Evolutionary conservation across 2,329 filamentous ascomycete genomes (phyloP).

Genomic region (Sporothrix brasiliensis): DNA sequence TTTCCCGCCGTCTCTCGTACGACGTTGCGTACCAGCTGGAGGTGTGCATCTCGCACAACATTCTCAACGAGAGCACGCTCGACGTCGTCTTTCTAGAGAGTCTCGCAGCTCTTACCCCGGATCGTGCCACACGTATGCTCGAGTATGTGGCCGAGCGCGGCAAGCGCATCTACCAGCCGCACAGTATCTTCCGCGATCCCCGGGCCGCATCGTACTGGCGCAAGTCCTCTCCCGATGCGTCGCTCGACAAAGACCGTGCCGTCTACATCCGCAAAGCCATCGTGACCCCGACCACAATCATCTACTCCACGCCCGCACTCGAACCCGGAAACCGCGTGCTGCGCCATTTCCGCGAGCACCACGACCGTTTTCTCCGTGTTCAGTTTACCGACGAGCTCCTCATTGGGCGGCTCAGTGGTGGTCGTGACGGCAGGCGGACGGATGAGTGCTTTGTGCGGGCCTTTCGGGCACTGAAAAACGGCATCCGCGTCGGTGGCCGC

Average conservation of each 20-base stretch:
- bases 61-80: slow-evolving; percentile 76
- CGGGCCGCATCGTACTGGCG: slow-evolving; percentile 52
- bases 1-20: slow-evolving; percentile 58
- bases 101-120: slow-evolving; percentile 54
- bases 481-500: slow-evolving; percentile 79
- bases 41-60: slow-evolving; percentile 81
- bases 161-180: slow-evolving; percentile 66
- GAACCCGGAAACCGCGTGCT: slow-evolving; percentile 89
- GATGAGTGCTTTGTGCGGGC: slow-evolving; percentile 76
- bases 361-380: slow-evolving; percentile 83
- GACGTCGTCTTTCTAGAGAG: slow-evolving; percentile 65
- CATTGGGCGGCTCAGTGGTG: slow-evolving; percentile 62
- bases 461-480: slow-evolving; percentile 70
- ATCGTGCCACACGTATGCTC: slow-evolving; percentile 66
- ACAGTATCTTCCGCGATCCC: slow-evolving; percentile 67
- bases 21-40: slow-evolving; percentile 86
- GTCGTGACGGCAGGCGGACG: slow-evolving; percentile 57
- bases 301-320: slow-evolving; percentile 73
- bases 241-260: slow-evolving; percentile 32
- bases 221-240: slow-evolving; percentile 25
- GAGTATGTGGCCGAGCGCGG: slow-evolving; percentile 72
- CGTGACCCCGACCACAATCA: slow-evolving; percentile 82
- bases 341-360: slow-evolving; percentile 66
- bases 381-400: slow-evolving; percentile 83
- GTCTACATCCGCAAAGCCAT: slow-evolving; percentile 70